phyloP scores from a whole-genome alignment of 371 early-diverging fungal species.

The Mucor racemosus region DNA sequence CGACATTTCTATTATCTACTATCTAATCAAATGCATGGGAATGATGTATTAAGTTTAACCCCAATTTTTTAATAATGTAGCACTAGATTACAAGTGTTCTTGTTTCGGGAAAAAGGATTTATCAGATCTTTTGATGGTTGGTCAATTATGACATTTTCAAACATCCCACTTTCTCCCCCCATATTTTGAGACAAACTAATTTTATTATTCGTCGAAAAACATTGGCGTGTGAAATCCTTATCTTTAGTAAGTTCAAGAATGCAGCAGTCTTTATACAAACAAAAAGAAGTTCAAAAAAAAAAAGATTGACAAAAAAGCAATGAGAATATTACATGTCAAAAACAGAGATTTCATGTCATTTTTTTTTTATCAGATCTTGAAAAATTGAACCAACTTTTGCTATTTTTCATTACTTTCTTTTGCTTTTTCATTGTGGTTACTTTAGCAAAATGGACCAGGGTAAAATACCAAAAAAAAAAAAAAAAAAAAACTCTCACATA shows the following conservation, averaged over 20 bases:
- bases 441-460: constrained; percentile 2
- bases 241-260: constrained; percentile 30
- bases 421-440: neutral
- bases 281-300: neutral
- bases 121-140: constrained; percentile 9
- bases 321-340: neutral
- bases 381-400: neutral
- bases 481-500: neutral
- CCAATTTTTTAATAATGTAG: neutral
- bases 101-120: constrained; percentile 13
- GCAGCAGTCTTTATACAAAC: neutral
- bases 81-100: neutral
- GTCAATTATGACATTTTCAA: neutral
- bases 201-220: neutral
- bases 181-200: neutral
- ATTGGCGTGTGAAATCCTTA: constrained; percentile 19
- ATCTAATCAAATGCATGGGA: neutral
- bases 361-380: neutral
- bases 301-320: neutral
- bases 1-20: neutral
- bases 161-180: constrained; percentile 3
- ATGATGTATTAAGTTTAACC: neutral
- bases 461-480: neutral
- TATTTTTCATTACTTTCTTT: neutral
- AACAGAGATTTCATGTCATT: neutral